Percentiles rank a stretch among this genome's conserved stretches.
These are phyloP conservation scores for Cercospora sesami DNA, from an alignment of 2,329 filamentous ascomycete genomes.

Conservation along the genomic window DNA sequence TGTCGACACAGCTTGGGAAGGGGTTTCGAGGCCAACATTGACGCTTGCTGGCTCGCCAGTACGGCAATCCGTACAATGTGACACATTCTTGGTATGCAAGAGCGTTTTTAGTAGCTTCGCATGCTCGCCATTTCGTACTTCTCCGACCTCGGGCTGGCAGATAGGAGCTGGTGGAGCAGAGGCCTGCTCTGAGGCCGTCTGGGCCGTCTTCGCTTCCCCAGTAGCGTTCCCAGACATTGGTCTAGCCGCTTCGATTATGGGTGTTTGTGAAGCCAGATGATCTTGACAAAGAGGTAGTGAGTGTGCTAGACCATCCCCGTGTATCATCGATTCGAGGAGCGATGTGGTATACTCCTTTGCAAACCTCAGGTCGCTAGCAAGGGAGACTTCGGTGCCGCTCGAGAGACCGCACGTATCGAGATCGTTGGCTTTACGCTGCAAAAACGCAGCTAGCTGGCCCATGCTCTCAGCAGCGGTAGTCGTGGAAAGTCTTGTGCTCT, in stretches of 20 bases:
- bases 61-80: not conserved
- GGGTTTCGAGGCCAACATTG: not conserved
- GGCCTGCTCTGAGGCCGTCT: not conserved
- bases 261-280: not conserved
- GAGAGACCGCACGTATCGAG: not conserved
- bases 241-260: not conserved
- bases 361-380: conserved; percentile 7
- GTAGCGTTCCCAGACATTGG: not conserved
- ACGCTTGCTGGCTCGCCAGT: not conserved
- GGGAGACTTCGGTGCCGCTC: not conserved
- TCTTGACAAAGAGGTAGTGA: not conserved
- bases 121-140: not conserved
- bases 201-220: not conserved
- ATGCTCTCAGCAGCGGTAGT: conserved; percentile 18
- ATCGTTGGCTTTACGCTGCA: conserved; percentile 8
- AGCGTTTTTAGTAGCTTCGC: not conserved
- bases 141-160: not conserved
- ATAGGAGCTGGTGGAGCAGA: not conserved
- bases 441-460: conserved; percentile 15
- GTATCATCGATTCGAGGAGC: not conserved
- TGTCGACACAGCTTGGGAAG: not conserved
- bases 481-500: conserved; percentile 11
- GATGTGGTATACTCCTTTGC: conserved; percentile 1
- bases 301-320: not conserved
- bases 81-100: not conserved